A percentile compares a stretch with the other conserved stretches of the same genome.
phyloP scores from a whole-genome alignment of 805 yeast genomes.

The Metschnikowia kunwiensis region DNA sequence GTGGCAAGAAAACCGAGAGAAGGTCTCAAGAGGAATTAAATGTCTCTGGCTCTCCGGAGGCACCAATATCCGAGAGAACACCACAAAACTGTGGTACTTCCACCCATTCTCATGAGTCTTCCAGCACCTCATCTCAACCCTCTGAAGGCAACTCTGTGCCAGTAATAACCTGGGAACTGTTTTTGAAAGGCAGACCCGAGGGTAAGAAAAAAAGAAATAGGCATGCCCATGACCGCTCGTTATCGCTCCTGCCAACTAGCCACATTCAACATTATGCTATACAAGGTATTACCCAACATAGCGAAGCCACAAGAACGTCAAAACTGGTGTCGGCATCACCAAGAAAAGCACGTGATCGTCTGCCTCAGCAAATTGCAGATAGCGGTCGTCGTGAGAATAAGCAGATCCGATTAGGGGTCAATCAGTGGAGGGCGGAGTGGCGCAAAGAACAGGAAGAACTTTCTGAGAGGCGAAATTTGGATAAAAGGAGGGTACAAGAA shows the following conservation, averaged over 20 bases:
- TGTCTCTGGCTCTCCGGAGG: too few relatives aligned
- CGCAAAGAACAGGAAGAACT: not conserved
- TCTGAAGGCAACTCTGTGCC: not conserved
- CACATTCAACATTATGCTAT: too few relatives aligned
- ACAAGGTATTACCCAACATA: not conserved
- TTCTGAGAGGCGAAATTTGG: not conserved
- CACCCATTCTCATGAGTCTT: not conserved
- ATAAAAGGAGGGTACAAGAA: not conserved
- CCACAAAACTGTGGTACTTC: too few relatives aligned
- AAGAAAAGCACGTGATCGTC: not conserved
- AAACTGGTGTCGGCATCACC: too few relatives aligned
- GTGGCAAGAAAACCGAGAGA: not conserved
- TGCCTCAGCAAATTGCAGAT: too few relatives aligned
- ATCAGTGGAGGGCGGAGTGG: constrained; percentile 6
- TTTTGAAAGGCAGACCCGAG: not conserved
- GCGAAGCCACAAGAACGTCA: too few relatives aligned
- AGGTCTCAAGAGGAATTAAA: not conserved
- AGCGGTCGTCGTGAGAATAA: not conserved
- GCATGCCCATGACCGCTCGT: not conserved
- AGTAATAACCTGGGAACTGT: not conserved
- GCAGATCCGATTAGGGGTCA: constrained; percentile 2
- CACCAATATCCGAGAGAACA: too few relatives aligned
- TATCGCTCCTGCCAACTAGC: too few relatives aligned
- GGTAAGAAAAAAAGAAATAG: not conserved
- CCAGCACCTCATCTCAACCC: not conserved